These are phyloP conservation scores for Tylopilus rubrobrunneus DNA, from an alignment of 768 basidiomycete species.

Conservation along the genomic window DNA sequence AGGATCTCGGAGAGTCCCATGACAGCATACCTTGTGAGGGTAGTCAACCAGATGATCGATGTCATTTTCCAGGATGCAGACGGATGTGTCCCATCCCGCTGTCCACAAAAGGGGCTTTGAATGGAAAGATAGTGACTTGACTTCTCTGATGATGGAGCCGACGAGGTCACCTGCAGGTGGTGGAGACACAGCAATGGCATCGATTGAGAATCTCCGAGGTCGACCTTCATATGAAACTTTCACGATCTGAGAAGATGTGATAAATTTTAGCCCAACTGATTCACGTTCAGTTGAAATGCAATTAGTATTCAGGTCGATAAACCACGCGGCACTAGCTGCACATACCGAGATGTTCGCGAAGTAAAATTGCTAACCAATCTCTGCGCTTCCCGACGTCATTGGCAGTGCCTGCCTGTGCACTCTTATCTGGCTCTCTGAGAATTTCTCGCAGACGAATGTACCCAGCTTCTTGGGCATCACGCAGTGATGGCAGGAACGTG, in stretches of 20 bases:
- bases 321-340: background rate
- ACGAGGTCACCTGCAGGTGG: constrained; percentile 17
- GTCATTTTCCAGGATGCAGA: constrained; percentile 39
- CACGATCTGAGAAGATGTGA: constrained; percentile 57
- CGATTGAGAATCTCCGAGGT: constrained; percentile 53
- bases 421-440: constrained; percentile 15
- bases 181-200: constrained; percentile 37
- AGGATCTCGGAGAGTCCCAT: constrained; percentile 4
- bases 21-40: constrained; percentile 32
- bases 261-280: constrained; percentile 69
- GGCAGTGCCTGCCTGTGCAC: constrained; percentile 13
- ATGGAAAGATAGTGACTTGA: constrained; percentile 45
- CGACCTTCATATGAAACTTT: constrained; percentile 62
- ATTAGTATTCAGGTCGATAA: constrained; percentile 1
- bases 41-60: constrained; percentile 23
- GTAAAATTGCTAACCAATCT: constrained; percentile 66
- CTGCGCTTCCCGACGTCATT: constrained; percentile 35
- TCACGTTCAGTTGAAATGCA: constrained; percentile 1
- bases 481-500: constrained; percentile 48
- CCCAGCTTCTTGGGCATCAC: constrained; percentile 46
- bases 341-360: constrained; percentile 69
- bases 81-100: constrained; percentile 64
- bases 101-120: constrained; percentile 48
- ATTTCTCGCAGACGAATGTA: constrained; percentile 53
- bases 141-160: constrained; percentile 35